These are phyloP conservation scores for Lipomyces japonicus DNA, from an alignment of 805 yeast genomes.

Conservation along the genomic window DNA sequence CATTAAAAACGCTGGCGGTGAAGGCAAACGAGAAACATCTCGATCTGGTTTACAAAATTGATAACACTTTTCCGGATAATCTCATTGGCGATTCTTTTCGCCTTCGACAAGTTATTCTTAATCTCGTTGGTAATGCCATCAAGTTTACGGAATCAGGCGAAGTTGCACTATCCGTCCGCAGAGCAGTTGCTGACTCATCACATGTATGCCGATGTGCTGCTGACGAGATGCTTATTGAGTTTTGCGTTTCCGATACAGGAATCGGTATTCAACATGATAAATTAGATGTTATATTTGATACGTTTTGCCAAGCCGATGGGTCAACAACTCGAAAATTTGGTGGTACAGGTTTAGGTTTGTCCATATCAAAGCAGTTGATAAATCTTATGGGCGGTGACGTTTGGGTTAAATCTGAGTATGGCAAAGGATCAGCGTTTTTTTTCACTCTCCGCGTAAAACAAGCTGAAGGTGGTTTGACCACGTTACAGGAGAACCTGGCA, in stretches of 20 bases:
- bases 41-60: constrained; percentile 75
- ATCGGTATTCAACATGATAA: constrained; percentile 86
- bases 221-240: constrained; percentile 60
- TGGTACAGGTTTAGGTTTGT: constrained; percentile 86
- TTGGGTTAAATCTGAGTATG: constrained; percentile 81
- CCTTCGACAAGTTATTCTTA: constrained; percentile 78
- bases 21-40: constrained; percentile 83
- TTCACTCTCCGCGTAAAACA: constrained; percentile 79
- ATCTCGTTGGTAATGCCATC: constrained; percentile 85
- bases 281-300: constrained; percentile 78
- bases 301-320: constrained; percentile 91
- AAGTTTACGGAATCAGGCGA: constrained; percentile 81
- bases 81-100: constrained; percentile 87
- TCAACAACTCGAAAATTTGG: constrained; percentile 90
- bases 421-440: constrained; percentile 77
- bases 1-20: constrained; percentile 81
- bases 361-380: constrained; percentile 81
- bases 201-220: constrained; percentile 20
- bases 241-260: constrained; percentile 85
- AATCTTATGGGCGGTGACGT: constrained; percentile 92
- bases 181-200: constrained; percentile 1
- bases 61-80: constrained; percentile 81
- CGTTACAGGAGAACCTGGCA: constrained; percentile 63
- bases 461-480: constrained; percentile 55
- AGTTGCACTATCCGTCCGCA: constrained; percentile 68